Conservation (phyloP, 148 eudicot genomes). For the Polygonum maritimum region DNA sequence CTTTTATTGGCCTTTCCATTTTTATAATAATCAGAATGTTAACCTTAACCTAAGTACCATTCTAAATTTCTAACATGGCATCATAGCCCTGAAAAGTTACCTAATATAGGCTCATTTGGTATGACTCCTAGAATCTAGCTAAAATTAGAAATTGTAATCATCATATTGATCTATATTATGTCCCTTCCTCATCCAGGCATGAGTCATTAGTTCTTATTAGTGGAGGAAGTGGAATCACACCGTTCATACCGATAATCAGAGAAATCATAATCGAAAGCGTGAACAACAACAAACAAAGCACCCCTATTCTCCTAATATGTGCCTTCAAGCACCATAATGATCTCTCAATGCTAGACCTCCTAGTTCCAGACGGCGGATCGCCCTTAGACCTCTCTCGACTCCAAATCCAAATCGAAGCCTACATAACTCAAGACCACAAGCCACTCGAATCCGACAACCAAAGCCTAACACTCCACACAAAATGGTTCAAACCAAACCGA, state of each 20-base stretch:
- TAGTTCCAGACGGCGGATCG: conserved; percentile 25
- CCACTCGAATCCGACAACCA: conserved; percentile 16
- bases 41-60: too few species aligned
- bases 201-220: conserved; percentile 35
- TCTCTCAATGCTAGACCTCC: conserved; percentile 39
- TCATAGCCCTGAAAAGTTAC: too few species aligned
- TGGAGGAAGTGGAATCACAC: conserved; percentile 49
- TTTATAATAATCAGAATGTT: too few species aligned
- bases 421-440: conserved; percentile 32
- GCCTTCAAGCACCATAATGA: conserved; percentile 33
- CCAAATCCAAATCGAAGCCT: conserved; percentile 32
- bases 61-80: too few species aligned
- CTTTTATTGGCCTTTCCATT: background rate
- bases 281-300: conserved; percentile 11
- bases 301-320: conserved; percentile 19
- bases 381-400: conserved; percentile 20
- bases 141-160: too few species aligned
- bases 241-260: conserved; percentile 40
- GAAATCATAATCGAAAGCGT: conserved; percentile 31
- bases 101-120: too few species aligned
- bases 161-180: too few species aligned
- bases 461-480: conserved; percentile 23
- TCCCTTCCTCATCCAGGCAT: conserved; percentile 16
- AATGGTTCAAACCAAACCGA: conserved; percentile 34
- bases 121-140: too few species aligned